Base-by-base conservation (phyloP, 2,329 filamentous ascomycete genomes). In the Chalaropsis thielavioides region DNA sequence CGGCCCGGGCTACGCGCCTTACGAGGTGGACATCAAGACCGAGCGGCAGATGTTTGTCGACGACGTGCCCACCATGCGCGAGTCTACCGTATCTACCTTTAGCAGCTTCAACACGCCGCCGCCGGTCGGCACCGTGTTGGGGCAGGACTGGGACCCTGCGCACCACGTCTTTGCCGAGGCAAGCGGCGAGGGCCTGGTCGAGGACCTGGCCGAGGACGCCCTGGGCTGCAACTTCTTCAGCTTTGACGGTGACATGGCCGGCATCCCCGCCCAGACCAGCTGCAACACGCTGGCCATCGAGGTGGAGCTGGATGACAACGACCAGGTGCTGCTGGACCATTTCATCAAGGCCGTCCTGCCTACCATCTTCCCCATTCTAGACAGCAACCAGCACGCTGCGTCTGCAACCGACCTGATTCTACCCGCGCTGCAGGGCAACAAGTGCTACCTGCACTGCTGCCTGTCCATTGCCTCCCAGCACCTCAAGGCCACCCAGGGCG, bases 1-100 rank as follows among this genome's bases (percentile, higher is more conserved):
- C 22, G 51, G 24, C 8, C 17, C 49, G 10, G 77, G 82, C 69
- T 88, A 82, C 74, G 83, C 87, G 22, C 90, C 92, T 0, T 96
- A 95, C 73, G 92, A 96, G 75, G 86, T 96, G 68, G 92, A 96
- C 74, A 88, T 97, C 78, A 95, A 92, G 81, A 96, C 92, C 0
- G 92, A 96, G 77, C 83, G 90, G 69, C 90, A 96, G 70, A 91
- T 95, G 79, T 96, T 89, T 75, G 86, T 96, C 75, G 90, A 96
- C 71, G 89, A 96, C 73, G 82, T 96, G 65, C 90, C 90, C 3
- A 88, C 91, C 15, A 80, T 92, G 67, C 81, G 85, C 69, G 92
- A 96, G 75, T 95, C 91, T 13, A 90, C 90, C 40, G 86, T 91
- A 44, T 95, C 92, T 0, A 95, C 91, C 27, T 96, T 95, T 76